Percentiles rank a stretch among this genome's conserved stretches.
phyloP scores from a whole-genome alignment of 148 eudicot genomes.

The Rhododendron williamsianum region DNA sequence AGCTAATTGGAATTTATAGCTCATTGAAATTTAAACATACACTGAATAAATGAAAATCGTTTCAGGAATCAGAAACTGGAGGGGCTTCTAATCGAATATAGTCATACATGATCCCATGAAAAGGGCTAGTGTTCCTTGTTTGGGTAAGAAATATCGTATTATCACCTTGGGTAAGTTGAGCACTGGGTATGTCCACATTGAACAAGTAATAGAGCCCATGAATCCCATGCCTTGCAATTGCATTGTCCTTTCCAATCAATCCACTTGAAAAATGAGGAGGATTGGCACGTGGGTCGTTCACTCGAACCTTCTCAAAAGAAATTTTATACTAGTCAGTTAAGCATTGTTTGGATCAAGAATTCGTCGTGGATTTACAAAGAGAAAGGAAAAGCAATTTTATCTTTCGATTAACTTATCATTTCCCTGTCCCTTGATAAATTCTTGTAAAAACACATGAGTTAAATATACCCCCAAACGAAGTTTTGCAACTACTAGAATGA shows the following conservation, averaged over 20 bases:
- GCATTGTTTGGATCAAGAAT: not conserved
- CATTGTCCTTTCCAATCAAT: constrained; percentile 52
- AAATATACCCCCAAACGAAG: not conserved
- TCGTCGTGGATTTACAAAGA: not conserved
- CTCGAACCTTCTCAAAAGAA: constrained; percentile 34
- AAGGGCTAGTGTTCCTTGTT: constrained; percentile 53
- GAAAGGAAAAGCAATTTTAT: not conserved
- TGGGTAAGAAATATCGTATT: constrained; percentile 48
- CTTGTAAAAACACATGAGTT: not conserved
- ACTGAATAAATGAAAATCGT: not conserved
- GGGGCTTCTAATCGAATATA: constrained; percentile 65
- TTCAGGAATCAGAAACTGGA: constrained; percentile 12
- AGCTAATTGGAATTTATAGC: no score
- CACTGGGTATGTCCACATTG: constrained; percentile 37
- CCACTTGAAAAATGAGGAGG: constrained; percentile 53
- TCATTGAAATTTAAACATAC: not conserved
- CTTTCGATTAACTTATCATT: not conserved
- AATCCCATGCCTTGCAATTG: constrained; percentile 58
- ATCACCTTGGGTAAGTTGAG: constrained; percentile 37
- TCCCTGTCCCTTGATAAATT: not conserved
- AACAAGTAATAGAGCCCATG: constrained; percentile 58
- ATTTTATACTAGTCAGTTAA: not conserved
- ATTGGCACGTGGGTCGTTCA: constrained; percentile 39
- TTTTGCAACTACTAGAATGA: not conserved
- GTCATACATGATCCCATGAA: constrained; percentile 55